These are phyloP conservation scores for Rhytidhysteron rufulum DNA, from an alignment of 2,329 filamentous ascomycete species.

Conservation along the genomic window DNA sequence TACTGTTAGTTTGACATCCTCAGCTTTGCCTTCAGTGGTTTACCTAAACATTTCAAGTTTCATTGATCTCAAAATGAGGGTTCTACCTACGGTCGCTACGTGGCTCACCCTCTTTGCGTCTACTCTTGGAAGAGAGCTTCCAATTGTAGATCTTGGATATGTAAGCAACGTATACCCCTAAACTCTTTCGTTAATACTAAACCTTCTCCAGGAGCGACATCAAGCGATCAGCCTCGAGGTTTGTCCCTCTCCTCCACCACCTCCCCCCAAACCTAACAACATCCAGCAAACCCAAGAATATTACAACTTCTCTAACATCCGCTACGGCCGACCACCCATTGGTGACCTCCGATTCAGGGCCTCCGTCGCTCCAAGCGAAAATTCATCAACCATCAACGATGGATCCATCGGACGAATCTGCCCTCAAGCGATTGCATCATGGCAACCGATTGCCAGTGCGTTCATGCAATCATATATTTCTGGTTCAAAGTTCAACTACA, in stretches of 20 bases:
- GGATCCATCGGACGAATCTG: neutral
- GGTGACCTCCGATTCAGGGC: constrained; percentile 44
- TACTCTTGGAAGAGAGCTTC: no score
- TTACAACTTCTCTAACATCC: constrained; percentile 43
- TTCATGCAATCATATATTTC: no score
- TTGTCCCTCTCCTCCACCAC: neutral
- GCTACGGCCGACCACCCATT: constrained; percentile 43
- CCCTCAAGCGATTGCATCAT: neutral
- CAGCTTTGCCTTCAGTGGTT: no score
- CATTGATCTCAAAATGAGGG: no score
- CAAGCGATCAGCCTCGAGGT: no score
- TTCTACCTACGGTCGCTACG: no score
- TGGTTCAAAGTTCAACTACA: no score
- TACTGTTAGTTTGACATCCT: no score
- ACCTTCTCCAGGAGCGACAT: no score
- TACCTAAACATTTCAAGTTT: no score
- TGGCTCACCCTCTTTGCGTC: no score
- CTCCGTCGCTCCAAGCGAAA: constrained; percentile 26
- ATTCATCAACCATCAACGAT: neutral
- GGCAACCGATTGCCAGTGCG: neutral
- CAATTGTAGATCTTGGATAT: constrained; percentile 53
- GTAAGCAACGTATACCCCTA: constrained; percentile 48
- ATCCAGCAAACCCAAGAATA: neutral
- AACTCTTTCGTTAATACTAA: constrained; percentile 44
- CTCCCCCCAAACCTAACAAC: no score